phyloP scores from a whole-genome alignment of 2,329 filamentous ascomycete species.

The Fusarium fujikuroi region DNA sequence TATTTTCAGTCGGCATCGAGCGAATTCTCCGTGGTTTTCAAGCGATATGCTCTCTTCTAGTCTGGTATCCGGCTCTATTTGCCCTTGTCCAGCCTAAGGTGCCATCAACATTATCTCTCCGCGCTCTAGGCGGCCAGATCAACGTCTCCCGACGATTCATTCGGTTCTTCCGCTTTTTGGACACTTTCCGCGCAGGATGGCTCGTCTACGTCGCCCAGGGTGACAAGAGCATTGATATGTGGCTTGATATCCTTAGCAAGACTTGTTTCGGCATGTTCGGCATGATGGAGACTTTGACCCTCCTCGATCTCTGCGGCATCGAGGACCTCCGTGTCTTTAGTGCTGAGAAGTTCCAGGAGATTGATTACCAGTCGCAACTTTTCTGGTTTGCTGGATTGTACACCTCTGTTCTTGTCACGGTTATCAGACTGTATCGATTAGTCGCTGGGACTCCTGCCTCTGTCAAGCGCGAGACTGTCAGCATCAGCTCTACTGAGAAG shows the following conservation, averaged over 20 bases:
- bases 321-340: constrained; percentile 63
- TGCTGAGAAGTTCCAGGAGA: constrained; percentile 54
- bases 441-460: constrained; percentile 52
- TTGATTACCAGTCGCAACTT: constrained; percentile 71
- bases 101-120: constrained; percentile 48
- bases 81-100: constrained; percentile 47
- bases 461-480: constrained; percentile 44
- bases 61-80: constrained; percentile 56
- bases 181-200: constrained; percentile 65
- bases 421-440: constrained; percentile 55
- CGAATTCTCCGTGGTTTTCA: constrained; percentile 69
- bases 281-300: constrained; percentile 71
- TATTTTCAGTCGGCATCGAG: constrained; percentile 65
- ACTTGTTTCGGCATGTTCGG: constrained; percentile 74
- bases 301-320: constrained; percentile 63
- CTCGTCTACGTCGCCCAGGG: constrained; percentile 50
- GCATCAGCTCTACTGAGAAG: constrained; percentile 42
- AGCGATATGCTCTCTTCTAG: constrained; percentile 59
- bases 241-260: constrained; percentile 66
- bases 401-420: constrained; percentile 58
- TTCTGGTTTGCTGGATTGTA: constrained; percentile 75
- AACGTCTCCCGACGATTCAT: constrained; percentile 69
- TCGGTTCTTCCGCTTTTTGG: constrained; percentile 75
- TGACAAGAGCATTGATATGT: constrained; percentile 50
- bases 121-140: constrained; percentile 54